phyloP scores from a whole-genome alignment of 2,329 filamentous ascomycete genomes.

The Epichloe sp. region DNA sequence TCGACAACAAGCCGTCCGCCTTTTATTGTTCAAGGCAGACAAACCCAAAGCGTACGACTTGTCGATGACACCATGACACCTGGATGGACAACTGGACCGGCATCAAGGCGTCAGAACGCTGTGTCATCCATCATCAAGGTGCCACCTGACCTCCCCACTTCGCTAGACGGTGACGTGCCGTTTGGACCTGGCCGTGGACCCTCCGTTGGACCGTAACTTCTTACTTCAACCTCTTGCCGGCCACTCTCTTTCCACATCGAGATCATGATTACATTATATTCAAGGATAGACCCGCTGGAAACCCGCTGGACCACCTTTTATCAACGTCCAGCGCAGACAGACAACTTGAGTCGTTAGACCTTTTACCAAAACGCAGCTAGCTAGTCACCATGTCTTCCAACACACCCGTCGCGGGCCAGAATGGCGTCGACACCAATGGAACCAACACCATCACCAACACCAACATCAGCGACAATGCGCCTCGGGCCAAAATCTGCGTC shows the following conservation, averaged over 20 bases:
- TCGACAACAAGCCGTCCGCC: neutral
- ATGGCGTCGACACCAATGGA: conserved; percentile 12
- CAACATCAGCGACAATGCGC: conserved; percentile 10
- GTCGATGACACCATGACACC: neutral
- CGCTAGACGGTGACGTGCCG: neutral
- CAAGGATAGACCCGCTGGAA: neutral
- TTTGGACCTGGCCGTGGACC: too few relatives aligned
- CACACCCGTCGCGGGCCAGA: conserved; percentile 10
- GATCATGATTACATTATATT: neutral
- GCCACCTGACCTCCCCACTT: neutral
- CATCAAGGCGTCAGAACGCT: neutral
- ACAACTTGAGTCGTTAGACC: neutral
- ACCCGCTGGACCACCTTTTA: neutral
- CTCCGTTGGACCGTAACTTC: neutral
- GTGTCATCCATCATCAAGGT: neutral
- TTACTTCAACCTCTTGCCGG: neutral
- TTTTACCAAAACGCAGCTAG: neutral
- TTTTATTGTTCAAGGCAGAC: neutral
- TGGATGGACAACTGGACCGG: neutral
- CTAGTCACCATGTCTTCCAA: conserved; percentile 5
- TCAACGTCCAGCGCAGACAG: neutral
- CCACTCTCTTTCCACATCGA: neutral
- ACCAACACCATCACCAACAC: conserved; percentile 2
- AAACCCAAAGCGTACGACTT: neutral
- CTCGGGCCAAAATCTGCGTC: conserved; percentile 65